Percentiles rank a stretch among this genome's conserved stretches.
These are phyloP conservation scores for Atkinsonella texensis DNA, from an alignment of 2,329 filamentous ascomycete species.

Conservation along the genomic window DNA sequence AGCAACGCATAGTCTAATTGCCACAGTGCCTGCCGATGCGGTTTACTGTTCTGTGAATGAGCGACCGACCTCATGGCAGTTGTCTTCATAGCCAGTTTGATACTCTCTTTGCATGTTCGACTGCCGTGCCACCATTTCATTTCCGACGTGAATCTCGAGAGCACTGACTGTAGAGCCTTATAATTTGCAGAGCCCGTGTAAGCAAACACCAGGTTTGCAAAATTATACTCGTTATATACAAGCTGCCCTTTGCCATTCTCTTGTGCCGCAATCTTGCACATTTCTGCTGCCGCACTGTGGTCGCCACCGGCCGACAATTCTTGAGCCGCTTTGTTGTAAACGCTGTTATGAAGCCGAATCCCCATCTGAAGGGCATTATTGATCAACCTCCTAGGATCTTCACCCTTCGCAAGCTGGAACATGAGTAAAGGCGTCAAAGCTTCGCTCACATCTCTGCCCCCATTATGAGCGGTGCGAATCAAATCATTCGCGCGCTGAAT, in stretches of 20 bases:
- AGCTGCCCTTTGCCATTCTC: constrained; percentile 24
- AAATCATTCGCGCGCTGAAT: constrained; percentile 24
- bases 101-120: constrained; percentile 23
- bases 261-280: constrained; percentile 24
- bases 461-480: constrained; percentile 25
- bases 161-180: constrained; percentile 17
- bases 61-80: constrained; percentile 15
- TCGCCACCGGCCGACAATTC: constrained; percentile 18
- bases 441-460: constrained; percentile 29
- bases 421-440: constrained; percentile 29
- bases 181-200: constrained; percentile 22
- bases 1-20: constrained; percentile 13
- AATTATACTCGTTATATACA: constrained; percentile 26
- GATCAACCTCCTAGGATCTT: constrained; percentile 16
- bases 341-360: constrained; percentile 20
- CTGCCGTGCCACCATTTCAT: constrained; percentile 25
- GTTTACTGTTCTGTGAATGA: constrained; percentile 2
- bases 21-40: constrained; percentile 15
- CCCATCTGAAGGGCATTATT: constrained; percentile 16
- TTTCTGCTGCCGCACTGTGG: constrained; percentile 16
- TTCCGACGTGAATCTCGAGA: constrained; percentile 19
- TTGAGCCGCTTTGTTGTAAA: constrained; percentile 24
- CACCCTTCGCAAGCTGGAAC: constrained; percentile 23
- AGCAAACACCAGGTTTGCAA: constrained; percentile 23
- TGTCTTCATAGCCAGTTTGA: constrained; percentile 26